Base-by-base conservation (phyloP, 352 stramenopile genomes). In the Pythium periplocum region DNA sequence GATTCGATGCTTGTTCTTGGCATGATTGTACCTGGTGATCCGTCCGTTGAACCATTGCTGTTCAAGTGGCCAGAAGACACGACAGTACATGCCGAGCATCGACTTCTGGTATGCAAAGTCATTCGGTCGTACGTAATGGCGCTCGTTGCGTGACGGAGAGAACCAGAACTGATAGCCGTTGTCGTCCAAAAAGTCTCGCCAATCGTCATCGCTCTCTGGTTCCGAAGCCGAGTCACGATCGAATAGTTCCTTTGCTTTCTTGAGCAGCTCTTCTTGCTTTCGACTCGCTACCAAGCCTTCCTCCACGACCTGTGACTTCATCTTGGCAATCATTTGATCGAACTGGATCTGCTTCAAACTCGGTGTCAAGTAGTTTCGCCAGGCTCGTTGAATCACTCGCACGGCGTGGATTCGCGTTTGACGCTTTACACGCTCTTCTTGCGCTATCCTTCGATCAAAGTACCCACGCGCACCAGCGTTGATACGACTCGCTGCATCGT, bases 141-240 rank as follows among this genome's bases (percentile, higher is more conserved):
- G 73, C 38, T 68, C 53, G 45, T 87, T 83, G 3, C 74, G 68
- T 10, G 78, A 91, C 5, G 83, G 76, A 6, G 83, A 93, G 62
- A 91, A 93, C 77, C 79, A 93, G 47, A 90, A 91, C 47, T 73
- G 68, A 42, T 83, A 73, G 4, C 74, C 78, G 26, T 71, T 64
- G 12, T 86, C 73, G 45, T 88, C 78, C 43, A 74, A 51, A 36
- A 88, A 86, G 33, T 87, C 80, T 9, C 63, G 61, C 83, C 83
- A 93, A 64, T 91, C 83, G 39, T 90, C 76, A 34, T 93, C 83
- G 42, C 74, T 86, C 43, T 90, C 79, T 0, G 69, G 51, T 36
- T 90, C 82, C 0, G 82, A 92, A 31, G 82, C 82, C 9, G 82
- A 92, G 65, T 90, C 79, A 11, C 63, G 72, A 48, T 87, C 70